A percentile compares a stretch with the other conserved stretches of the same genome.
Evolutionary conservation across 148 eudicot species (phyloP).

Genomic region (Cornus kousa): DNA sequence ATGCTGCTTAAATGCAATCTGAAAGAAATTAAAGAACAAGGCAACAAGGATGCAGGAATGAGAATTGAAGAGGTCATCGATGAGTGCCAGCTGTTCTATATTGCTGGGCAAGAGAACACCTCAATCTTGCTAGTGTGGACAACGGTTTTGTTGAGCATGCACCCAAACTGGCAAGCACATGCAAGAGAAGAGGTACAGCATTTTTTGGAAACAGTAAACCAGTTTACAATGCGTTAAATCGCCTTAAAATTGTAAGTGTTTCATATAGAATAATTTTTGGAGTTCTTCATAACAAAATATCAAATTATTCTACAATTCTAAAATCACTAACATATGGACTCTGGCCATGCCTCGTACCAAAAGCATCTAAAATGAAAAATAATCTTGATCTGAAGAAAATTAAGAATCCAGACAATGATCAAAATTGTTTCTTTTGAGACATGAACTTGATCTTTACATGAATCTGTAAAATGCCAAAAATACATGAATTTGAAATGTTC

Average conservation of each 20-base stretch:
- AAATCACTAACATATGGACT: not conserved
- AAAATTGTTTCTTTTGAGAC: too few species aligned
- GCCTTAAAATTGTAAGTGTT: conserved; percentile 28
- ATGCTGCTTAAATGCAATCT: conserved; percentile 26
- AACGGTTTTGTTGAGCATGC: conserved; percentile 23
- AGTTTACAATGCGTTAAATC: conserved; percentile 21
- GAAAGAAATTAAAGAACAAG: conserved; percentile 8
- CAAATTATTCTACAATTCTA: too few species aligned
- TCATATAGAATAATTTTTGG: too few species aligned
- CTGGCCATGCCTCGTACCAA: not conserved
- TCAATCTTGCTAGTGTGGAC: conserved; percentile 26
- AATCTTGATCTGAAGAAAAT: too few species aligned
- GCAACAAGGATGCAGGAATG: conserved; percentile 11
- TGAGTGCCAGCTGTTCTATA: conserved; percentile 31
- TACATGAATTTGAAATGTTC: too few species aligned
- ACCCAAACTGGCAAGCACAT: conserved; percentile 23
- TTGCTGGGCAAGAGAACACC: conserved; percentile 30
- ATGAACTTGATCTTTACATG: too few species aligned
- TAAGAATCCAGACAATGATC: too few species aligned
- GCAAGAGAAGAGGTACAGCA: conserved; percentile 29
- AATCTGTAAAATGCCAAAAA: too few species aligned
- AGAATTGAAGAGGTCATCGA: conserved; percentile 28
- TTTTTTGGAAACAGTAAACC: conserved; percentile 17
- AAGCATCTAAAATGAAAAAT: not conserved
- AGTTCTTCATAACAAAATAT: not conserved